Base-by-base conservation (phyloP, 148 eudicot species). In the Linanthus parryae region DNA sequence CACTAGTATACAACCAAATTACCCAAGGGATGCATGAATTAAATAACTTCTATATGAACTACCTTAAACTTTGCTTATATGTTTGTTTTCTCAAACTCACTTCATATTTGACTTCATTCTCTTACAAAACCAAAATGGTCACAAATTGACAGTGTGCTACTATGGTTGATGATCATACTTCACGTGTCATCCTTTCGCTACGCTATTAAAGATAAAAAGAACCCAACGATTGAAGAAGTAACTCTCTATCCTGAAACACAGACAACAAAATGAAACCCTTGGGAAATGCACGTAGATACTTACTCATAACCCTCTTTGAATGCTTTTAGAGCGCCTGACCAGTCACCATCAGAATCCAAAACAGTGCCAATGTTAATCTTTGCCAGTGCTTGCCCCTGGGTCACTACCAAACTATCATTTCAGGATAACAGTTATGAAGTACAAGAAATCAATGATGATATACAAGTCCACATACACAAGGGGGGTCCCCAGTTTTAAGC, bases 371-470 rank as follows among this genome's bases (percentile, higher is more conserved):
- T 64, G 61, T 88, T 87, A 54, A 88, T 77, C 74, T 82, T 87
- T 48, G 76, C 83, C 50, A 92, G 54, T 48, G 96, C 91, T 78
- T 92, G 96, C 60, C 99, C 99, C 99, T 92, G 81, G 50, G 67
- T 37, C 44, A 74, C 19, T 57, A 62, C 57, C 37, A 46, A 58
- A 40, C 33, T 55, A 62, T 54, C 40, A 53, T 53, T 49, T 54
- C 47, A 61, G 40, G 15, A 65, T 40, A 60, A 26, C n/a, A n/a
- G n/a, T n/a, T n/a, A n/a, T n/a, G n/a, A n/a, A n/a, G n/a, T n/a
- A n/a, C n/a, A n/a, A n/a, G n/a, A n/a, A n/a, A n/a, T n/a, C n/a
- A n/a, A n/a, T n/a, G n/a, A n/a, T n/a, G n/a, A n/a, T n/a, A n/a
- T n/a, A n/a, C n/a, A n/a, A n/a, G n/a, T n/a, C n/a, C n/a, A n/a